Base-by-base conservation (phyloP, 768 basidiomycete genomes). In the Lentinula edodes region DNA sequence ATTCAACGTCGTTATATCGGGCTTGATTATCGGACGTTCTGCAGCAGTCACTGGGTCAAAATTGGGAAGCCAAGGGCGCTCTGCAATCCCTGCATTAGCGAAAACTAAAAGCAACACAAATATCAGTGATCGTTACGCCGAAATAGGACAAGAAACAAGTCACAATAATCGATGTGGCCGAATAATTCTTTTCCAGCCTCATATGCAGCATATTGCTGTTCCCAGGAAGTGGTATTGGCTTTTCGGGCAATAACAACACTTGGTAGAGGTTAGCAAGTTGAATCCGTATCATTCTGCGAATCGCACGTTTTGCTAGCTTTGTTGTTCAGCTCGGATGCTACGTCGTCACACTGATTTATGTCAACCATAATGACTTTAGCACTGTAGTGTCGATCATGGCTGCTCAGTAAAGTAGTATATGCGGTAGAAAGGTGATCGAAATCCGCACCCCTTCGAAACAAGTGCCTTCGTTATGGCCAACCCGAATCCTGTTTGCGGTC, bases 21-120 rank as follows among this genome's bases (percentile, higher is more conserved):
- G 66, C 35, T 67, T 67, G 28, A 52, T 52, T 13, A 67, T 45
- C 0, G 66, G 63, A 20, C 62, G 63, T 1, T 56, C 54, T 10
- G 61, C 32, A 2, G 63, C 61, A 15, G 64, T 61, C 12, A 41
- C 38, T 2, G 66, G 61, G 35, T 66, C 46, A 58, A 65, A 67
- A 8, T 63, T 61, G 8, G 63, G 63, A 15, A 67, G 65, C 66
- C 66, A 67, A 13, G 65, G 66, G 32, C 23, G 65, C 12, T 67
- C 66, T 20, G 65, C 63, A 38, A 67, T 61, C 8, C 65, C 66
- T 23, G 66, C 66, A 50, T 67, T 67, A 7, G 66, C 66, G 42
- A 67, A 67, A 3, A 66, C 65, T 67, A 7, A n/a, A 36, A 8
- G 2, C 23, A 5, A 46, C 16, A 1, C 1, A 35, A 9, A 23